Base-by-base conservation (phyloP, 2,329 filamentous ascomycete species). In the Blastomyces parvus region DNA sequence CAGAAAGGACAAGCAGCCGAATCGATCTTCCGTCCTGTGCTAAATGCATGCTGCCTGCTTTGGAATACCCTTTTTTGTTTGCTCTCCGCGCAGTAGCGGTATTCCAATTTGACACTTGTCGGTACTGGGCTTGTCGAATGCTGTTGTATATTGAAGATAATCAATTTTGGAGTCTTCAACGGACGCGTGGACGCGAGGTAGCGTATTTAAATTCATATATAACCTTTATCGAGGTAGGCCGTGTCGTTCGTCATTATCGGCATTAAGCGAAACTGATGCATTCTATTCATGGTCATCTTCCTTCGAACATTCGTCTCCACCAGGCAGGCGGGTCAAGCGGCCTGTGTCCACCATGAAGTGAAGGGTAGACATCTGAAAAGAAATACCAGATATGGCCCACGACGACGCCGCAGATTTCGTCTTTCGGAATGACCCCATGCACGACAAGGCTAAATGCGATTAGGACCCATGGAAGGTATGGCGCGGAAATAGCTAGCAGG, bases 321-420 rank as follows among this genome's bases (percentile, higher is more conserved):
- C 90, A 97, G 64, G 80, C 79, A 0, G 94, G 94, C 46, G 94
- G 93, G 70, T 96, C 93, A 58, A 99, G 81, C 0, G 94, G 94
- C 63, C 90, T 84, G 60, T 88, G 87, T 22, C 91, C 91, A 66
- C 88, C 86, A 76, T 97, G 90, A 53, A 97, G 83, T 2, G 91
- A 89, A 3, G 94, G 94, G 76, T 96, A 99, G 19, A 99, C 92
- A 74, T 99, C 94, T 64, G 87, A 90, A 76, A 97, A 97, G 79
- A 97, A 99, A 76, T 97, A 99, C 88, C 92, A 97, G 50, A 97
- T 83, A 77, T 99, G 94, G 11, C 94, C 94, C 48, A 97, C 92
- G 11, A 94, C 86, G 19, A 97, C 91, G 3, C 94, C 94, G 79
- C 95, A 91, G 66, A 99, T 88, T 80, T 99, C 94, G 74, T 97